Evolutionary conservation across 345 rosid genomes (phyloP).

Genomic region (Raphanus raphanistrum): DNA sequence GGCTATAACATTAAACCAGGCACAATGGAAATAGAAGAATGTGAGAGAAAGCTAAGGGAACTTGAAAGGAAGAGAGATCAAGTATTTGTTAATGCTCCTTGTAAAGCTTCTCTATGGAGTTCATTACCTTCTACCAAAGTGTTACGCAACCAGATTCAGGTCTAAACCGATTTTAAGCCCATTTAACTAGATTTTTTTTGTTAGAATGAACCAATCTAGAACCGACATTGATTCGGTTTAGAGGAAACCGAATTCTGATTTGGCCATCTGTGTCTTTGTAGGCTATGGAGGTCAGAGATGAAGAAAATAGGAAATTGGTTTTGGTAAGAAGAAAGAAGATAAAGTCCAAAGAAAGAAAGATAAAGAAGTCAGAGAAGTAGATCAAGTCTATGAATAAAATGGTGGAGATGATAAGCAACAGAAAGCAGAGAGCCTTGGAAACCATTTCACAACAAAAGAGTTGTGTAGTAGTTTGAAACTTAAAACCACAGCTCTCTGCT

Average conservation of each 20-base stretch:
- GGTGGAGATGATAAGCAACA: not conserved
- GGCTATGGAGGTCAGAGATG: constrained; percentile 4
- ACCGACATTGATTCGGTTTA: not conserved
- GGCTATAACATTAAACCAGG: not conserved
- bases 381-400: constrained; percentile 11
- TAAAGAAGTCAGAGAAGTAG: constrained; percentile 22
- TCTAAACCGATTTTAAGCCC: not conserved
- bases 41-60: not conserved
- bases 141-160: constrained; percentile 18
- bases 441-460: not conserved
- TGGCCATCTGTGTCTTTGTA: not conserved
- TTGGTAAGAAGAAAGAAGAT: constrained; percentile 8
- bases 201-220: not conserved
- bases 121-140: constrained; percentile 22
- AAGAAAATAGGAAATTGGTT: constrained; percentile 5
- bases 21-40: not conserved
- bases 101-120: constrained; percentile 26
- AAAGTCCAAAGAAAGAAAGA: constrained; percentile 13
- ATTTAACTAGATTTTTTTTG: not conserved
- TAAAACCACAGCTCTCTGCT: not conserved
- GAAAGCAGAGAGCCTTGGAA: not conserved
- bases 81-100: constrained; percentile 30
- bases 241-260: not conserved
- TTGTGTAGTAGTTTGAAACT: not conserved
- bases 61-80: constrained; percentile 11